These are phyloP conservation scores for Aspergillus baeticus DNA, from an alignment of 495 filamentous ascomycete genomes.

Conservation along the genomic window DNA sequence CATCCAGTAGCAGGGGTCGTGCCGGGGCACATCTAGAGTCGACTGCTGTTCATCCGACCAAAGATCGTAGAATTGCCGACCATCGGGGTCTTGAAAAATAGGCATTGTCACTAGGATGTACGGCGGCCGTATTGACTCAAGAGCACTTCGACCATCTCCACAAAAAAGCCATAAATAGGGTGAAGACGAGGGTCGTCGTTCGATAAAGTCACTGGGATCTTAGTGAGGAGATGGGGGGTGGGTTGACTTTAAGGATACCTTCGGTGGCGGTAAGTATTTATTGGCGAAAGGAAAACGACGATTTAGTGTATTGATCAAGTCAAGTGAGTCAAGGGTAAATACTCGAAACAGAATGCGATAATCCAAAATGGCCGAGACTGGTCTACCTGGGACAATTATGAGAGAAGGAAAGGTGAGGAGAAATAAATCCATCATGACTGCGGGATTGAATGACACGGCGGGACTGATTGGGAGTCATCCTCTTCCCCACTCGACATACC, in stretches of 20 bases:
- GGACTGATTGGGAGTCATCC: constrained; percentile 2
- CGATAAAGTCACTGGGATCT: constrained; percentile 1
- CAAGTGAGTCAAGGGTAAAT: background rate
- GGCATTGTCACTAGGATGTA: constrained; percentile 34
- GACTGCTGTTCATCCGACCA: constrained; percentile 27
- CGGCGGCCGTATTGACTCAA: background rate
- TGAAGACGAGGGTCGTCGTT: background rate
- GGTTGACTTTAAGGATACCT: constrained; percentile 2
- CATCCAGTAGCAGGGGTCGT: constrained; percentile 16
- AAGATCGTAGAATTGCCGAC: constrained; percentile 27
- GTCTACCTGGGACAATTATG: constrained; percentile 10
- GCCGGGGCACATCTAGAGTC: constrained; percentile 18
- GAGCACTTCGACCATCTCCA: constrained; percentile 18
- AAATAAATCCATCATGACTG: no score
- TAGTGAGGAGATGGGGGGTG: background rate
- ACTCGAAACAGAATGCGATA: background rate
- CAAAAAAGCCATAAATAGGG: constrained; percentile 5
- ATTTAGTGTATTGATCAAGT: background rate
- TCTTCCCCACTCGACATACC: constrained; percentile 5
- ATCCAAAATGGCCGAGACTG: no score
- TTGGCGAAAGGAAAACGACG: background rate
- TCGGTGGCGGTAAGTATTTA: constrained; percentile 5
- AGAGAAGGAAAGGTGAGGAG: constrained; percentile 6
- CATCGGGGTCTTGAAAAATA: constrained; percentile 40
- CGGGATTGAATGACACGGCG: background rate